Evolutionary conservation across 495 filamentous ascomycete species (phyloP).

Genomic region (Pseudotulostoma volvatum): DNA sequence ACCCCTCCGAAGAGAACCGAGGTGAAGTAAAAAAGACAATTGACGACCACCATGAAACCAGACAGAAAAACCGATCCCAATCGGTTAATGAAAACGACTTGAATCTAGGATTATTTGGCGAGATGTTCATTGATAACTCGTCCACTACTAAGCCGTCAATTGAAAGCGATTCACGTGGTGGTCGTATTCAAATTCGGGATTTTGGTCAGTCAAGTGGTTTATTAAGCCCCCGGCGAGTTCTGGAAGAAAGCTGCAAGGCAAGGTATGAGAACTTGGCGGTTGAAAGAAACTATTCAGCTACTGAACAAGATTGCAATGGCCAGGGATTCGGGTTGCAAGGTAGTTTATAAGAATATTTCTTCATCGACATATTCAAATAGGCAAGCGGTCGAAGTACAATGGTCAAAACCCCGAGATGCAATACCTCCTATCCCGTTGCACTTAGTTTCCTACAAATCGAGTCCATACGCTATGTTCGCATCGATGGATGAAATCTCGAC

Average conservation of each 20-base stretch:
- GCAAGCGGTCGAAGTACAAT: constrained; percentile 54
- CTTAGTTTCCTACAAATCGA: constrained; percentile 25
- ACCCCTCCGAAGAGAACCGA: constrained; percentile 10
- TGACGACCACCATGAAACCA: too few relatives aligned
- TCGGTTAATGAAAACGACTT: constrained; percentile 36
- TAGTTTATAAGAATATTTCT: constrained; percentile 52
- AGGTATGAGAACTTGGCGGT: too few relatives aligned
- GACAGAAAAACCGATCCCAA: too few relatives aligned
- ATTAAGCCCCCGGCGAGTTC: constrained; percentile 47
- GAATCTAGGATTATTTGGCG: constrained; percentile 46
- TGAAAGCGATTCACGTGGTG: too few relatives aligned
- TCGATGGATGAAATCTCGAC: constrained; percentile 66
- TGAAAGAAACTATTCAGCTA: too few relatives aligned
- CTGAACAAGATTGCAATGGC: constrained; percentile 5
- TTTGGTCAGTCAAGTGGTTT: constrained; percentile 64
- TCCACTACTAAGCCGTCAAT: too few relatives aligned
- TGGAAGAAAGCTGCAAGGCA: constrained; percentile 78
- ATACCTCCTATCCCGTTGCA: constrained; percentile 25
- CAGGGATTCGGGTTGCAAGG: constrained; percentile 49
- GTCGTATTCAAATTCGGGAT: constrained; percentile 47
- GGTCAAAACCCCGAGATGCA: constrained; percentile 61
- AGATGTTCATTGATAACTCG: too few relatives aligned
- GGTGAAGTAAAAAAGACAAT: too few relatives aligned
- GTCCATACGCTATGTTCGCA: constrained; percentile 32
- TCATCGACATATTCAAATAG: constrained; percentile 55